Evolutionary conservation across 2,329 filamentous ascomycete genomes (phyloP).

Genomic region (Tolypocladium ovalisporum): DNA sequence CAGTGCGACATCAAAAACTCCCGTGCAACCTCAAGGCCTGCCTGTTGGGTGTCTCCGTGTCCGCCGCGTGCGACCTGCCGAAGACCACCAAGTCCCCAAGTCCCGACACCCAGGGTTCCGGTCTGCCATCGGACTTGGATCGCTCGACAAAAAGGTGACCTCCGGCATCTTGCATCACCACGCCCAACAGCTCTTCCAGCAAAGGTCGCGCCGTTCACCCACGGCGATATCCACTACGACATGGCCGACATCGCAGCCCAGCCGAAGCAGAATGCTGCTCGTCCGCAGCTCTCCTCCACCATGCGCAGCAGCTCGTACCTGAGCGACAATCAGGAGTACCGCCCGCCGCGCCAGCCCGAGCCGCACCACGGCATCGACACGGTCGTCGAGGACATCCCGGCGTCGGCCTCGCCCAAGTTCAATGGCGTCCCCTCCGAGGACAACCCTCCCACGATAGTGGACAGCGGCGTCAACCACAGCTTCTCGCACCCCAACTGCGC

Average conservation of each 20-base stretch:
- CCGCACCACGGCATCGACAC: conserved; percentile 53
- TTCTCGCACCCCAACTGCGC: conserved; percentile 55
- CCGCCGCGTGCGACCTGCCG: neutral
- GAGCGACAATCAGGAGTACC: conserved; percentile 53
- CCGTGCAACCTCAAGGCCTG: too few species aligned
- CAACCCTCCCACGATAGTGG: conserved; percentile 47
- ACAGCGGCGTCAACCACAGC: conserved; percentile 51
- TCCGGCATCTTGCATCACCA: neutral
- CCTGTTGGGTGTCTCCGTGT: neutral
- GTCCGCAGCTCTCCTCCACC: conserved; percentile 35
- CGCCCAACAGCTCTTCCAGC: neutral
- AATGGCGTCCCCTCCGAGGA: conserved; percentile 50
- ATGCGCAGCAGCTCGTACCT: conserved; percentile 53
- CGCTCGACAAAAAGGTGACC: too few species aligned
- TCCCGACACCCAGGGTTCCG: neutral
- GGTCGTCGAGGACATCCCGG: conserved; percentile 45
- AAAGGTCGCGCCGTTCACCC: neutral
- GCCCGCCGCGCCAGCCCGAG: conserved; percentile 42
- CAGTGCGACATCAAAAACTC: neutral
- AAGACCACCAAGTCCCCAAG: neutral
- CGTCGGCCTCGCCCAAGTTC: conserved; percentile 34
- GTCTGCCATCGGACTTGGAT: neutral
- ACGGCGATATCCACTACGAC: conserved; percentile 8
- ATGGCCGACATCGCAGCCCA: conserved; percentile 18
- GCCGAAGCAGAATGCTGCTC: conserved; percentile 22